Percentiles rank a stretch among this genome's conserved stretches.
phyloP scores from a whole-genome alignment of 306 rosid genomes.

The Phaseolus lunatus region DNA sequence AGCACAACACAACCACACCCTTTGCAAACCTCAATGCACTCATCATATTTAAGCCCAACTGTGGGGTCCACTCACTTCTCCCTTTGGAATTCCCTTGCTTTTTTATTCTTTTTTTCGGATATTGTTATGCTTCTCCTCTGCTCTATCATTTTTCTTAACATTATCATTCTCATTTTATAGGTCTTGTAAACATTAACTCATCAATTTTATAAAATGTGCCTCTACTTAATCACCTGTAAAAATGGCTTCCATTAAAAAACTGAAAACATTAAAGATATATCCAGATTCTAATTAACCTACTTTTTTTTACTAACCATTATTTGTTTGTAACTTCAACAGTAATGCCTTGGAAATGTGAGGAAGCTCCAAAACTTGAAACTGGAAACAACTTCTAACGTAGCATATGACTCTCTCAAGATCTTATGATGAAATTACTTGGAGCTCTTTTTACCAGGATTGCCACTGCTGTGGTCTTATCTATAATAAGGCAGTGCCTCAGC shows the following conservation, averaged over 20 bases:
- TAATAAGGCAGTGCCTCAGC: neutral
- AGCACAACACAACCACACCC: neutral
- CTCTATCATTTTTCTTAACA: neutral
- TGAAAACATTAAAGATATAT: too few species aligned
- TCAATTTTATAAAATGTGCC: neutral
- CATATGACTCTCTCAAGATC: neutral
- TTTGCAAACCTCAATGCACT: neutral
- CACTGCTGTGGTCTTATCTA: neutral
- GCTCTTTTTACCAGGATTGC: neutral
- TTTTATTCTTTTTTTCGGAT: conserved; percentile 12
- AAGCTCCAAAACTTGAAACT: neutral
- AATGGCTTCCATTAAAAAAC: too few species aligned
- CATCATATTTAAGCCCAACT: conserved; percentile 50
- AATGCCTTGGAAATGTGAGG: neutral
- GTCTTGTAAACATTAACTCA: neutral
- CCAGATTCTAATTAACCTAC: neutral
- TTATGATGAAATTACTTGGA: neutral
- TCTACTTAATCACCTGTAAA: neutral
- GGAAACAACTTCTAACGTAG: neutral
- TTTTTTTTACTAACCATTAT: neutral
- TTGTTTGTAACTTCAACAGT: neutral
- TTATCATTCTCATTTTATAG: conserved; percentile 12
- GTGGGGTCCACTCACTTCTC: conserved; percentile 45
- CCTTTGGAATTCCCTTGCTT: conserved; percentile 8
- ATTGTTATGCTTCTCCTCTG: neutral